Base-by-base conservation (phyloP, 2,329 filamentous ascomycete species). In the Aspergillus brasiliensis region DNA sequence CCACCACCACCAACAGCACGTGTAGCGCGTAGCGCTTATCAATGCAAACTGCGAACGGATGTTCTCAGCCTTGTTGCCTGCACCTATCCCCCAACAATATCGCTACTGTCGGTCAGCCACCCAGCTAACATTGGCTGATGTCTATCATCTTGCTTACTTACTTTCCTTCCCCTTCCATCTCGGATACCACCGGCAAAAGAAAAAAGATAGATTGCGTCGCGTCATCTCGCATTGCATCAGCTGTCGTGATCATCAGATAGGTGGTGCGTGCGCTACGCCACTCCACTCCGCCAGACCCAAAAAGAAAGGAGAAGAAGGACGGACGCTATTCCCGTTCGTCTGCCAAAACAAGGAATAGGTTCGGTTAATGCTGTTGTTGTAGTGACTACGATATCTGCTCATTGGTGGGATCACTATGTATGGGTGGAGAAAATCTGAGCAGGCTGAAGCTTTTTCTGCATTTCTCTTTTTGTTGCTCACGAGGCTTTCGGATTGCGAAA, bases 11-110 rank as follows among this genome's bases (percentile, higher is more conserved):
- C n/a, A 25, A 27, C 37, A 19, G 31, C 51, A 49, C 25, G 46
- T 49, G 46, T 27, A 28, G 25, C 10, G 46, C 13, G 31, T 34
- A 34, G 31, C 31, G 31, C 31, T 28, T 28, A 17, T 49, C 27
- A 49, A 49, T 31, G 31, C 31, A 34, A 5, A 34, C 13, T 34
- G 46, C 27, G 46, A 49, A 49, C 46, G 46, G 46, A 28, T 49
- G 46, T 49, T 49, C 46, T 49, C 46, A 49, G 46, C 46, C 46
- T 49, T 49, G 46, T 49, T 49, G 46, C 46, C 46, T 49, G 46
- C 46, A 28, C 44, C 1, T 13, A 6, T 13, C 6, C 15, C 15
- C 38, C 17, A 5, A 11, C 42, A 46, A 6, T 25, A 25, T 6
- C 7, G 25, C 25, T 25, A 25, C 25, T 25, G 25, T 6, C 7